These are phyloP conservation scores for Gryganskiella cystojenkinii DNA, from an alignment of 192 early-diverging fungal species.

Conservation along the genomic window DNA sequence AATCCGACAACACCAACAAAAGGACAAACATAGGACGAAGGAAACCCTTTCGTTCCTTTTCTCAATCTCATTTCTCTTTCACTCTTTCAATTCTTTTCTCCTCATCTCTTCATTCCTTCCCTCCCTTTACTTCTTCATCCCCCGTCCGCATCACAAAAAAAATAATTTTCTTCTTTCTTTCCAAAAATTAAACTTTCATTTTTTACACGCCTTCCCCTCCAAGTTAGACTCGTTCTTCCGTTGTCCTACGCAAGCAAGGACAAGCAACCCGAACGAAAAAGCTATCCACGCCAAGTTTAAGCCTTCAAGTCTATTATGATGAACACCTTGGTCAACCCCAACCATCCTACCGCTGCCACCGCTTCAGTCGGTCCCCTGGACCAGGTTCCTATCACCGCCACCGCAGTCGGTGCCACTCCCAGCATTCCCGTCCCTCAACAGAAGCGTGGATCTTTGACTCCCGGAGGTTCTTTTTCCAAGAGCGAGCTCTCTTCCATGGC, in stretches of 20 bases:
- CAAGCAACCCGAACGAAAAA: no score
- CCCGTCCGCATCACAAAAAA: no score
- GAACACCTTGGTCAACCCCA: neutral
- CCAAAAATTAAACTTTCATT: neutral
- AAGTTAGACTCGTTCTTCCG: no score
- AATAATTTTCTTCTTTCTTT: neutral
- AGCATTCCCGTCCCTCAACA: neutral
- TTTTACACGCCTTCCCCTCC: neutral
- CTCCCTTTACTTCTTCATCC: no score
- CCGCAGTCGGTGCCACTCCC: neutral
- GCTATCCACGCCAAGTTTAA: no score
- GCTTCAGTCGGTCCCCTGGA: conserved; percentile 11
- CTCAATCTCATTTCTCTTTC: neutral
- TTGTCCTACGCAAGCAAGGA: no score
- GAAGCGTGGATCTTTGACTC: conserved; percentile 40
- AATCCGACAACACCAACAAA: no score
- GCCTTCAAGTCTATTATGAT: no score
- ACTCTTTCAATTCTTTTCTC: neutral
- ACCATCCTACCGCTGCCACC: neutral
- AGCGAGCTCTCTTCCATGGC: conserved; percentile 47
- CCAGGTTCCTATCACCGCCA: neutral
- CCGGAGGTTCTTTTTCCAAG: conserved; percentile 44
- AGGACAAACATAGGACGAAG: no score
- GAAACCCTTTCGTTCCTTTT: neutral
- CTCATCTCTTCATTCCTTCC: neutral